Conservation (phyloP, 257 asterid species). For the Petrea volubilis region DNA sequence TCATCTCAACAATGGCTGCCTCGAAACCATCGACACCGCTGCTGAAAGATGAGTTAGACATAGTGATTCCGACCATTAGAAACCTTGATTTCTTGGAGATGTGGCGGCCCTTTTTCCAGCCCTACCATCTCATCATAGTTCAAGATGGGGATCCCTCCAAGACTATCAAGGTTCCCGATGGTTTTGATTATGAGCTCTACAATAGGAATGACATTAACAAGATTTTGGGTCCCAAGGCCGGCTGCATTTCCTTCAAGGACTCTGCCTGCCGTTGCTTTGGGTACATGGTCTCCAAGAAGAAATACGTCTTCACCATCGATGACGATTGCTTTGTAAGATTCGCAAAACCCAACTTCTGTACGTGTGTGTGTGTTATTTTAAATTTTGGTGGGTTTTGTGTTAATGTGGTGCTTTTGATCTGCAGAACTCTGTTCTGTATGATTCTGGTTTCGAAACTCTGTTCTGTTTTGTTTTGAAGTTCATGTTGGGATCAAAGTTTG, state of each 20-base stretch:
- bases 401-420: neutral
- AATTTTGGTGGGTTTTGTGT: neutral
- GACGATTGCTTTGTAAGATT: slow-evolving; percentile 51
- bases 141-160: slow-evolving; percentile 51
- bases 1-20: slow-evolving; percentile 25
- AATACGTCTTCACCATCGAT: slow-evolving; percentile 53
- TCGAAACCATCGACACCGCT: slow-evolving; percentile 26
- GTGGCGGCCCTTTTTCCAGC: slow-evolving; percentile 51
- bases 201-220: slow-evolving; percentile 43
- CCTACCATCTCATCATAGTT: slow-evolving; percentile 42
- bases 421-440: neutral
- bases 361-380: neutral
- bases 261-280: slow-evolving; percentile 55
- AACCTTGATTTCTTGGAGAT: slow-evolving; percentile 47
- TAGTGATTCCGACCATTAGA: slow-evolving; percentile 48
- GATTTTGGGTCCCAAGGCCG: slow-evolving; percentile 50
- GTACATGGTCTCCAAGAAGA: slow-evolving; percentile 45
- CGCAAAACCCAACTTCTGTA: neutral
- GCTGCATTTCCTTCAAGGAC: slow-evolving; percentile 51
- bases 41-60: slow-evolving; percentile 43
- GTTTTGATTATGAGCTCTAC: slow-evolving; percentile 48
- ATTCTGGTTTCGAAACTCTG: neutral
- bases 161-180: slow-evolving; percentile 42
- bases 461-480: neutral
- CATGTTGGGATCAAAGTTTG: neutral